Evolutionary conservation across 1,139 yeast species (phyloP).

Genomic region (Diutina scorzettiae): DNA sequence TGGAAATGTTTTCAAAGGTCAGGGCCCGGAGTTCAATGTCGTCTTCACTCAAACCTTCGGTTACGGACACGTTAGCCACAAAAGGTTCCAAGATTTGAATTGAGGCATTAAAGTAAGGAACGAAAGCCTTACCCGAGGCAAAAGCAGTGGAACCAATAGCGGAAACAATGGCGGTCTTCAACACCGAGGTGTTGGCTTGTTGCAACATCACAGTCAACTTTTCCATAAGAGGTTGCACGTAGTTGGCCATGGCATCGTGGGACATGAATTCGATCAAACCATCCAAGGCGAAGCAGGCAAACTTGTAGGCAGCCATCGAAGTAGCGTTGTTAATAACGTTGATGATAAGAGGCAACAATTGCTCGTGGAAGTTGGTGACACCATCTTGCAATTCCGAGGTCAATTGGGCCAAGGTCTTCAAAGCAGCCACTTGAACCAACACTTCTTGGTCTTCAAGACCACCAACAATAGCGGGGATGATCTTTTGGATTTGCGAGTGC

Average conservation of each 20-base stretch:
- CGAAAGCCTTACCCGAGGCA: conserved; percentile 81
- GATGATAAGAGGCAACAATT: conserved; percentile 76
- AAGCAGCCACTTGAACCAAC: conserved; percentile 76
- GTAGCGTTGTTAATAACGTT: conserved; percentile 79
- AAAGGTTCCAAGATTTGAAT: conserved; percentile 74
- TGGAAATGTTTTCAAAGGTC: conserved; percentile 86
- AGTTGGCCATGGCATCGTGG: conserved; percentile 70
- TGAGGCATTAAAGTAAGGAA: conserved; percentile 77
- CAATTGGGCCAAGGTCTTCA: conserved; percentile 67
- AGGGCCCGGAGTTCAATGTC: conserved; percentile 81
- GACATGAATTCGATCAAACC: conserved; percentile 87
- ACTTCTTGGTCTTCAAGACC: conserved; percentile 76
- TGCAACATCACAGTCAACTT: conserved; percentile 76
- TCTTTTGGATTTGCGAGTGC: conserved; percentile 59
- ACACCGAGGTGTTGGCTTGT: conserved; percentile 47
- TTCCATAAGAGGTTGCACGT: conserved; percentile 82
- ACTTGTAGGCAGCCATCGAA: conserved; percentile 74
- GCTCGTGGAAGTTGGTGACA: conserved; percentile 72
- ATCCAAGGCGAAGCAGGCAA: conserved; percentile 86
- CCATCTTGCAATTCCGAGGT: conserved; percentile 78
- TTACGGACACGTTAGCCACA: conserved; percentile 47
- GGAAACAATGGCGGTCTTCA: conserved; percentile 83
- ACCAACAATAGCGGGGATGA: conserved; percentile 58
- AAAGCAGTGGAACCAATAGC: conserved; percentile 97
- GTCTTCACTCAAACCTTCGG: conserved; percentile 65